A percentile compares a stretch with the other conserved stretches of the same genome.
phyloP scores from a whole-genome alignment of 2,329 filamentous ascomycete species.

The Diaporthe sp. region DNA sequence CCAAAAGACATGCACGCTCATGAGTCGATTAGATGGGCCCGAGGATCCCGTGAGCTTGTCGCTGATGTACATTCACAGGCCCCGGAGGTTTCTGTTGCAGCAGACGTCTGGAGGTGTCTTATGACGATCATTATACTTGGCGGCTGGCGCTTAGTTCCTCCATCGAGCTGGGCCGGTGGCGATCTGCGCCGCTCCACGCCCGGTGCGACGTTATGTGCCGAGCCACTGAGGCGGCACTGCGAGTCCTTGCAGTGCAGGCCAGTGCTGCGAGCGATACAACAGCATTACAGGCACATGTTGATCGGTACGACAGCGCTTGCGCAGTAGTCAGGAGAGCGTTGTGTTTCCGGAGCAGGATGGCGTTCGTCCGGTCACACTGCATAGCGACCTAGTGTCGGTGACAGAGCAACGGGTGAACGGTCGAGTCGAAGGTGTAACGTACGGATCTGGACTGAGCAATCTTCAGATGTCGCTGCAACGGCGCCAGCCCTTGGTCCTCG shows the following conservation, averaged over 20 bases:
- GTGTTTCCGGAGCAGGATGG: conserved; percentile 12
- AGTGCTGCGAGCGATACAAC: conserved; percentile 5
- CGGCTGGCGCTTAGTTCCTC: conserved; percentile 24
- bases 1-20: background rate
- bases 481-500: background rate
- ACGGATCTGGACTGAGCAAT: background rate
- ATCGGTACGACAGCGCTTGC: background rate
- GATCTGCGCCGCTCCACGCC: conserved; percentile 25
- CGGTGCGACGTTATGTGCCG: conserved; percentile 15
- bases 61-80: background rate
- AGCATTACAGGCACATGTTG: conserved; percentile 12
- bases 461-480: conserved; percentile 5
- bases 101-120: conserved; percentile 14
- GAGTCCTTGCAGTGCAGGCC: conserved; percentile 1
- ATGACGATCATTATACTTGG: conserved; percentile 31
- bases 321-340: conserved; percentile 31
- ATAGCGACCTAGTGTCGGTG: background rate
- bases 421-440: background rate
- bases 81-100: conserved; percentile 19
- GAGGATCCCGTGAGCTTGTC: conserved; percentile 32
- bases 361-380: conserved; percentile 23
- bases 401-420: conserved; percentile 21
- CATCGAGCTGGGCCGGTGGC: conserved; percentile 19
- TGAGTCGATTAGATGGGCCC: conserved; percentile 14
- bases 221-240: conserved; percentile 7